These are phyloP conservation scores for Fagus crenata DNA, from an alignment of 306 rosid species.

Conservation along the genomic window DNA sequence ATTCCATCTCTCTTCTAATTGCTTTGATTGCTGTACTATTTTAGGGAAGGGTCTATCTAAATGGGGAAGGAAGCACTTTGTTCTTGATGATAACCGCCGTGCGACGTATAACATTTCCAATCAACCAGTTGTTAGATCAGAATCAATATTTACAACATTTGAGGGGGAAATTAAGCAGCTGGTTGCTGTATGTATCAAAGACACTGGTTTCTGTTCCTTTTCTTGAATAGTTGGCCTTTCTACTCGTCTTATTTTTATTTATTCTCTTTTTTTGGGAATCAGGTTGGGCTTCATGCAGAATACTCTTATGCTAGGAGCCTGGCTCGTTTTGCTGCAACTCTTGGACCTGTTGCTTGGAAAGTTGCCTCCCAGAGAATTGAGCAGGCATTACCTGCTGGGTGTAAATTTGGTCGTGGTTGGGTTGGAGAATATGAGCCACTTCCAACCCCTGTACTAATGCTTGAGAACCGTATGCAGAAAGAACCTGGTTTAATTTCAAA, in stretches of 20 bases:
- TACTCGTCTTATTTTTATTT: conserved; percentile 20
- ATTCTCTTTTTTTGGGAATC: conserved; percentile 11
- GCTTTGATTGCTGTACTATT: conserved; percentile 31
- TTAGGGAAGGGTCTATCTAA: conserved; percentile 72
- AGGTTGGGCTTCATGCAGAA: conserved; percentile 99
- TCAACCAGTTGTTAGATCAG: conserved; percentile 58
- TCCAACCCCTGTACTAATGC: conserved; percentile 82
- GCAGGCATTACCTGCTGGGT: conserved; percentile 81
- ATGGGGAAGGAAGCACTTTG: conserved; percentile 69
- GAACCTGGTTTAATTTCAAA: conserved; percentile 46
- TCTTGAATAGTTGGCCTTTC: conserved; percentile 27
- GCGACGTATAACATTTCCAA: conserved; percentile 59
- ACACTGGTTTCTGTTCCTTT: conserved; percentile 27
- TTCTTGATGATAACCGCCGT: conserved; percentile 78
- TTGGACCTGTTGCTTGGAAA: conserved; percentile 92
- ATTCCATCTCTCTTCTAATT: conserved; percentile 26
- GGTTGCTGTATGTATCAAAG: conserved; percentile 68
- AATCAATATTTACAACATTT: conserved; percentile 73
- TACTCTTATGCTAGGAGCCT: conserved; percentile 94
- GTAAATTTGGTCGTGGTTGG: conserved; percentile 95
- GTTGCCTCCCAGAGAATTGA: conserved; percentile 87
- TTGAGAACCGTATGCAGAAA: conserved; percentile 54
- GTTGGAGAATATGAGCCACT: conserved; percentile 98
- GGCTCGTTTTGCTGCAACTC: conserved; percentile 90
- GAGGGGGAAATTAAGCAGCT: conserved; percentile 87